phyloP scores from a whole-genome alignment of 2,329 filamentous ascomycete genomes.

The Colletotrichum sansevieriae region DNA sequence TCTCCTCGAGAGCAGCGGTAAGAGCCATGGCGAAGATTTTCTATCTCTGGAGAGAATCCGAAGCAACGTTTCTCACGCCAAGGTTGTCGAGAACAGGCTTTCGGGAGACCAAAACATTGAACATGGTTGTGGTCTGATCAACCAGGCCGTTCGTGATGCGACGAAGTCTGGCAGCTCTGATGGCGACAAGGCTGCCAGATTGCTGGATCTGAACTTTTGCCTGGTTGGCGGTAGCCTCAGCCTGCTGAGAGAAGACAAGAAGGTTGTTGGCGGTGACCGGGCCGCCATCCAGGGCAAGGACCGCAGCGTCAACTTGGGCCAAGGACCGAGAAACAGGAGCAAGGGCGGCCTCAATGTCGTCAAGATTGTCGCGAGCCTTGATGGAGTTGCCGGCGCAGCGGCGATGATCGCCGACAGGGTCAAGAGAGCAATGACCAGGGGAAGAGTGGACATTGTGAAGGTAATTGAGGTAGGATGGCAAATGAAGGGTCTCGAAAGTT shows the following conservation, averaged over 20 bases:
- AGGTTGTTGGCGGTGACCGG: conserved; percentile 37
- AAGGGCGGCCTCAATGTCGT: conserved; percentile 29
- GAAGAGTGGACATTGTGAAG: conserved; percentile 23
- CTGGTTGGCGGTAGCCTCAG: conserved; percentile 40
- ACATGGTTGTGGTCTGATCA: conserved; percentile 43
- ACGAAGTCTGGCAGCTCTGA: conserved; percentile 43
- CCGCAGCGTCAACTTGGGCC: conserved; percentile 26
- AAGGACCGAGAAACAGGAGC: conserved; percentile 29
- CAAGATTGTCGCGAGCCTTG: conserved; percentile 19
- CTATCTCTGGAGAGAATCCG: conserved; percentile 44
- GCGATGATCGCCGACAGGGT: conserved; percentile 30
- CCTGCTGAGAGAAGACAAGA: conserved; percentile 31
- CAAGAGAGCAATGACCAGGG: conserved; percentile 31
- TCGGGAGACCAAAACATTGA: conserved; percentile 44
- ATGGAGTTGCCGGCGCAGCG: conserved; percentile 16
- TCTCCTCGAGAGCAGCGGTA: conserved; percentile 45
- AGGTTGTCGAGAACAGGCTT: conserved; percentile 47
- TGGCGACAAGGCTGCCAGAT: conserved; percentile 41
- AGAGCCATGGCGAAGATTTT: conserved; percentile 43
- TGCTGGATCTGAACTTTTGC: conserved; percentile 47
- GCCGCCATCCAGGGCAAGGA: conserved; percentile 31
- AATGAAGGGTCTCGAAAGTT: conserved; percentile 29
- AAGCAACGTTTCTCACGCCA: conserved; percentile 45
- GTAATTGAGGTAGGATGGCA: conserved; percentile 2
- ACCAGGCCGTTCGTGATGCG: conserved; percentile 43